A percentile compares a stretch with the other conserved stretches of the same genome.
phyloP scores from a whole-genome alignment of 208 protist species.

The Porcisia hertigi region DNA sequence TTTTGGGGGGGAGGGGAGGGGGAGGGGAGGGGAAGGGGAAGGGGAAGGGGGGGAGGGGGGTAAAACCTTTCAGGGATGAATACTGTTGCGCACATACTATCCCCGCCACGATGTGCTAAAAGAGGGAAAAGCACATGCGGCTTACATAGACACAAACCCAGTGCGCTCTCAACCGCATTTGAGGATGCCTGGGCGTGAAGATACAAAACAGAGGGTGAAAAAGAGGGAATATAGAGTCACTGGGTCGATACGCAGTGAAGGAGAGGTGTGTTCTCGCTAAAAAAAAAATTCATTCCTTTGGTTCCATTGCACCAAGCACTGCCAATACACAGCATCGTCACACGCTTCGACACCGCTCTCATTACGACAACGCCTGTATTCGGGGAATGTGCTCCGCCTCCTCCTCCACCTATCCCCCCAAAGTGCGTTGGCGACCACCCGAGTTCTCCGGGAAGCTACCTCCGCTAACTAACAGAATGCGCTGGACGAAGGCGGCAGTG shows the following conservation, averaged over 20 bases:
- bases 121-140: background rate
- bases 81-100: background rate
- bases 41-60: too few relatives aligned
- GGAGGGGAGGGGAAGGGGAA: too few relatives aligned
- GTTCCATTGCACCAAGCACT: background rate
- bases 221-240: background rate
- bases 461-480: conserved; percentile 20
- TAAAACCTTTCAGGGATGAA: background rate
- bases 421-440: background rate
- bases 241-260: background rate
- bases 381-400: conserved; percentile 6
- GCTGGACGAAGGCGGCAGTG: conserved; percentile 5
- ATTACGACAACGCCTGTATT: conserved; percentile 11
- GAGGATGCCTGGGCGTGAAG: background rate
- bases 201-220: background rate
- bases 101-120: background rate
- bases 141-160: background rate
- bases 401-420: too few relatives aligned
- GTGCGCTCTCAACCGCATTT: background rate
- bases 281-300: background rate
- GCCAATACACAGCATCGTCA: background rate
- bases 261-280: background rate
- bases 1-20: too few relatives aligned
- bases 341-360: background rate
- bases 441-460: background rate